Evolutionary conservation across 352 stramenopile genomes (phyloP), one percentile per base, ranked within the genome.

Genomic region (Pythium rishiriense): DNA sequence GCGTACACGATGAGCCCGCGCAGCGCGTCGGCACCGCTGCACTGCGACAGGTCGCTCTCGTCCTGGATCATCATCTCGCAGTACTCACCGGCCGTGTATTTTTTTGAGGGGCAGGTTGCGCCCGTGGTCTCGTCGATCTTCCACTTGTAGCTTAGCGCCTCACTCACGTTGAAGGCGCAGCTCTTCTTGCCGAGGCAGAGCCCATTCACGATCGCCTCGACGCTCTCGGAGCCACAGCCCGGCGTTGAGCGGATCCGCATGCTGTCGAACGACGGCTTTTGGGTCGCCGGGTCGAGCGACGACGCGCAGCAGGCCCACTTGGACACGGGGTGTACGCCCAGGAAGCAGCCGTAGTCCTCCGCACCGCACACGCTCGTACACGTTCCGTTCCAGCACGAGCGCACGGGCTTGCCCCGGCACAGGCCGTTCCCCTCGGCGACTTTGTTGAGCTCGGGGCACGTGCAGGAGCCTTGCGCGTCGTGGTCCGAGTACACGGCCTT

Each of bases 401-500:
- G 52, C 41, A 69, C 58, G 17, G 57, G 53, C 45, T 79, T 61
- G 5, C 78, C 78, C 0, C 81, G 79, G 35, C 83, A 94, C 19
- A 70, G 52, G 28, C 81, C 83, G 11, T 84, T 83, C 21, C 65
- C 64, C 17, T 81, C 80, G 1, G 78, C 69, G 26, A 91, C 80
- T 22, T 85, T 87, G 51, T 92, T 90, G 37, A 68, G 60, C 47
- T 90, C 76, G 0, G 85, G 85, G 48, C 85, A 93, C 5, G 72
- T 58, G 50, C 85, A 94, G 2, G 69, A 81, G 7, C 85, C 85
- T 39, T 94, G 83, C 0, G 66, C 58, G 22, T 78, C 78, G 22
- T 87, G 75, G 11, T 65, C 69, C 24, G 85, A 94, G 65, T 94
- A 94, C 14, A 91, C 68, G 1, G 83, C 82, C 70, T 93, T 89